Percentiles rank a stretch among this genome's conserved stretches.
Conservation (phyloP, 352 stramenopile species). For the Chrysophaeum taylorii region DNA sequence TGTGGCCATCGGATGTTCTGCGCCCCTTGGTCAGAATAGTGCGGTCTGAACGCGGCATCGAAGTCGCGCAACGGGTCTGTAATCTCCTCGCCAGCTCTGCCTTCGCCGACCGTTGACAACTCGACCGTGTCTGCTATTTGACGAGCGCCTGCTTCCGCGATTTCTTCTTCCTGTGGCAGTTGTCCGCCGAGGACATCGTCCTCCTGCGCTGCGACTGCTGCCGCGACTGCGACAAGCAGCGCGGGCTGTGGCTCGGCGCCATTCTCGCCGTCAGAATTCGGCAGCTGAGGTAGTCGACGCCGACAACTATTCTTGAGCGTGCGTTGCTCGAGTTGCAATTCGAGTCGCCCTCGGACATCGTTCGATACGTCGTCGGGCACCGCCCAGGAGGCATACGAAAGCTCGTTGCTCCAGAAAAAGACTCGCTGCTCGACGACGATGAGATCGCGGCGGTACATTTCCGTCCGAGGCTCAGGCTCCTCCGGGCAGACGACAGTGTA, state of each 20-base stretch:
- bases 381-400: not conserved
- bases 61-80: too few species aligned
- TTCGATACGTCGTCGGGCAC: not conserved
- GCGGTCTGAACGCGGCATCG: not conserved
- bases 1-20: not conserved
- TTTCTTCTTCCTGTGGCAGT: not conserved
- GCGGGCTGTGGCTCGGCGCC: too few species aligned
- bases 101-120: too few species aligned
- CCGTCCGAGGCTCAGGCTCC: too few species aligned
- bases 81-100: too few species aligned
- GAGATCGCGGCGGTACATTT: not conserved
- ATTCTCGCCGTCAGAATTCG: too few species aligned
- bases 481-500: not conserved
- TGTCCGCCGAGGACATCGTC: not conserved
- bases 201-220: not conserved
- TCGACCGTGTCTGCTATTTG: too few species aligned
- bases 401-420: not conserved
- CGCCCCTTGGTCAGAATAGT: not conserved
- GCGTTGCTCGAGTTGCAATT: too few species aligned
- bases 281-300: too few species aligned
- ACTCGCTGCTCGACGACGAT: not conserved
- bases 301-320: too few species aligned
- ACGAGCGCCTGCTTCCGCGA: not conserved
- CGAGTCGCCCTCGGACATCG: too few species aligned
- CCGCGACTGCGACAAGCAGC: not conserved